Conservation (phyloP, 2,329 filamentous ascomycete species). For the Pseudopyricularia javanii region DNA sequence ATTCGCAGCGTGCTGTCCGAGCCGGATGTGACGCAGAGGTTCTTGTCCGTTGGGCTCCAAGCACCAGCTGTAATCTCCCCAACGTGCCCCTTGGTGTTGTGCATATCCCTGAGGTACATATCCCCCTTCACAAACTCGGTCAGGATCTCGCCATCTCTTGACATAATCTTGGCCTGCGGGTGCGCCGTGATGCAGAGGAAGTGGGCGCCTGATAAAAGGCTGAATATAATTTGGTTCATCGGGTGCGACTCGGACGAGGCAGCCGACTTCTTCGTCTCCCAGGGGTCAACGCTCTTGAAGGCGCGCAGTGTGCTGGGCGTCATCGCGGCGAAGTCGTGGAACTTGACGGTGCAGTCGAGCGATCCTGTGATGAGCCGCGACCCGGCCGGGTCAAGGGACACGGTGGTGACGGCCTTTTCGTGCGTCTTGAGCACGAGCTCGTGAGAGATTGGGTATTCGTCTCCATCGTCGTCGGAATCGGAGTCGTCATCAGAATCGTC, state of each 20-base stretch:
- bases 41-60: conserved; percentile 81
- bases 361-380: conserved; percentile 81
- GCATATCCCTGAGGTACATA: conserved; percentile 95
- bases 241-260: conserved; percentile 73
- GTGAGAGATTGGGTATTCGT: conserved; percentile 86
- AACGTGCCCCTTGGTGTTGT: conserved; percentile 94
- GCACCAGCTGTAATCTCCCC: conserved; percentile 80
- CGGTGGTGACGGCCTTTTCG: conserved; percentile 71
- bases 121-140: conserved; percentile 93
- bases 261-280: conserved; percentile 56
- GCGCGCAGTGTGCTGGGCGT: conserved; percentile 87
- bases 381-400: conserved; percentile 75
- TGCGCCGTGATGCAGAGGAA: conserved; percentile 83
- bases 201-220: conserved; percentile 63
- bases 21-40: conserved; percentile 79
- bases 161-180: conserved; percentile 80
- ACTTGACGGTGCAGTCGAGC: conserved; percentile 78
- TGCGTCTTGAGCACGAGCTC: conserved; percentile 90
- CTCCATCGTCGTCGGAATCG: conserved; percentile 59
- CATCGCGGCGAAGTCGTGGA: conserved; percentile 94
- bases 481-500: conserved; percentile 27
- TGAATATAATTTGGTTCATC: conserved; percentile 79
- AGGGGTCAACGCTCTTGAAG: conserved; percentile 86
- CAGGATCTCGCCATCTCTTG: conserved; percentile 73
- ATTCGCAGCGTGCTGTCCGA: conserved; percentile 93